Evolutionary conservation across 192 early-diverging fungal species (phyloP).

Genomic region (Gamsiella multidivaricata): DNA sequence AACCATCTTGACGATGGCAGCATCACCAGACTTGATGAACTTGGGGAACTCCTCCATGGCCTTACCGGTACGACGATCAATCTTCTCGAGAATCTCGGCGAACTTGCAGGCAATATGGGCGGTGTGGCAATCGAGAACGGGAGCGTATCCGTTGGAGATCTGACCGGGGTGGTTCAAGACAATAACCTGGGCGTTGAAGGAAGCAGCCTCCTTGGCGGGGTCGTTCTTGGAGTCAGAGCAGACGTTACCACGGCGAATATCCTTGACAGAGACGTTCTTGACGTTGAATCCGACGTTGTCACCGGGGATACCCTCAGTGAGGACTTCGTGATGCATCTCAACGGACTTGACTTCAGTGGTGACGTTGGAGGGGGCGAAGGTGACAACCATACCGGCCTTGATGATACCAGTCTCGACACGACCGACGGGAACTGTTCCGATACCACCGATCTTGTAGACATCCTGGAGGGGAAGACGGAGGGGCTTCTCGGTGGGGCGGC

Average conservation of each 20-base stretch:
- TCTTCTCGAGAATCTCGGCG: conserved; percentile 90
- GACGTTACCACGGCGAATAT: conserved; percentile 96
- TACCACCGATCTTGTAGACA: conserved; percentile 99
- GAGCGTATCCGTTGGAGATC: conserved; percentile 93
- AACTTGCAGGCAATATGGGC: conserved; percentile 98
- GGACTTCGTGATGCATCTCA: conserved; percentile 97
- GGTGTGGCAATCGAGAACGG: conserved; percentile 95
- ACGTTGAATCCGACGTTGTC: conserved; percentile 99
- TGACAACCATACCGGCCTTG: conserved; percentile 91
- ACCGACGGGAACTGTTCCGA: conserved; percentile 96
- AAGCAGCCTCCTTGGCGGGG: conserved; percentile 91
- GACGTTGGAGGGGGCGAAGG: conserved; percentile 88
- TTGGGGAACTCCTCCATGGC: conserved; percentile 92
- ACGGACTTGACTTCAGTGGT: conserved; percentile 97
- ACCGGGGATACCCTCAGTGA: conserved; percentile 89
- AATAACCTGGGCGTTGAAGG: conserved; percentile 96
- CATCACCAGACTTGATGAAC: conserved; percentile 95
- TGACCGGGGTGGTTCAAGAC: conserved; percentile 97
- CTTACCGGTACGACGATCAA: conserved; percentile 96
- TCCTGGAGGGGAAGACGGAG: conserved; percentile 98
- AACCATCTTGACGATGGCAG: conserved; percentile 94
- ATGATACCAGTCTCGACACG: conserved; percentile 97
- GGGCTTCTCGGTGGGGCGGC: conserved; percentile 91
- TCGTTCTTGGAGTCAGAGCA: conserved; percentile 97
- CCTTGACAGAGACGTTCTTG: conserved; percentile 98